These are phyloP conservation scores for Buddleja alternifolia DNA, from an alignment of 257 asterid species.

Conservation along the genomic window DNA sequence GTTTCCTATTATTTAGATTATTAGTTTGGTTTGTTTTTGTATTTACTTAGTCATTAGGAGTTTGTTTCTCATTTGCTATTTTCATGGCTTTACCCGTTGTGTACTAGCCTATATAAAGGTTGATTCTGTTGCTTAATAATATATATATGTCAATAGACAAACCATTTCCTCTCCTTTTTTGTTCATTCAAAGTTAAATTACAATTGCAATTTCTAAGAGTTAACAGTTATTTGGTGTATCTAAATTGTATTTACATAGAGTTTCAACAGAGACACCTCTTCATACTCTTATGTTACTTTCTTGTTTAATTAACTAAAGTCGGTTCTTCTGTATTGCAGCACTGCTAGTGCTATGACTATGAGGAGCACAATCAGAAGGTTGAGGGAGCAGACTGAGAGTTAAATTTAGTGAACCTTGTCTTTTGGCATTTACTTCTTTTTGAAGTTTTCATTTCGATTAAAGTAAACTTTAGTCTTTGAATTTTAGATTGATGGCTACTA, in stretches of 20 bases:
- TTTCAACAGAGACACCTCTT: background rate
- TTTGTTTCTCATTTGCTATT: too few species aligned
- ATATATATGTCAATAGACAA: too few species aligned
- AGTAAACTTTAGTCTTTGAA: background rate
- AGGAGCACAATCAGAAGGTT: slow-evolving; percentile 76
- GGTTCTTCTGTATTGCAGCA: slow-evolving; percentile 39
- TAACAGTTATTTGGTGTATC: background rate
- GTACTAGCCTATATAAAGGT: too few species aligned
- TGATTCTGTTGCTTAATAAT: too few species aligned
- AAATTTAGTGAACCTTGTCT: slow-evolving; percentile 12
- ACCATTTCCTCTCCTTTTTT: too few species aligned
- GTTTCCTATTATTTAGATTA: too few species aligned
- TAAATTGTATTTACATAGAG: background rate
- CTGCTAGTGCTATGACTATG: slow-evolving; percentile 69
- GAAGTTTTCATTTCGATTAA: background rate
- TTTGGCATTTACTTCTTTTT: background rate
- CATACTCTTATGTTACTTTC: background rate
- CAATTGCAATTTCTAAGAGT: too few species aligned
- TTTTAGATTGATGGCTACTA: slow-evolving; percentile 20
- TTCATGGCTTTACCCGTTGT: too few species aligned
- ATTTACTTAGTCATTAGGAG: too few species aligned
- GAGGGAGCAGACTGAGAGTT: slow-evolving; percentile 78
- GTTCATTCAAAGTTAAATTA: too few species aligned
- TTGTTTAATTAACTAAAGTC: background rate
- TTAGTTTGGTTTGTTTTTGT: too few species aligned